Conservation (phyloP, 495 filamentous ascomycete species). For the Aspergillus campestris region DNA sequence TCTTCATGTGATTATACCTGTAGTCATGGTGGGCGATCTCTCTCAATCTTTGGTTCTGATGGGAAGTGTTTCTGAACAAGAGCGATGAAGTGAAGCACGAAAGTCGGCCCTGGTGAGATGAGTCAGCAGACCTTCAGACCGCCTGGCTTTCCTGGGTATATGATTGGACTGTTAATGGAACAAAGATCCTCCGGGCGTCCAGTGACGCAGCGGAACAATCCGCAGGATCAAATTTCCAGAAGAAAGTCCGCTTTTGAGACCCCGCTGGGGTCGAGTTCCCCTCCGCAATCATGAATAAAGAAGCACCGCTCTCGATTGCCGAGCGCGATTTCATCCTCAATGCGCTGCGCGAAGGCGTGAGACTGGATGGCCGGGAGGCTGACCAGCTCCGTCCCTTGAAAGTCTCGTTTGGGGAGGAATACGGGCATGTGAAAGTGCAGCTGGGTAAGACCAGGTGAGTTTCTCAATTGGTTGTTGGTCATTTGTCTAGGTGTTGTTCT, state of each 20-base stretch:
- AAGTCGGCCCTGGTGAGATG: conserved; percentile 4
- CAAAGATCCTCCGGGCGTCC: conserved; percentile 6
- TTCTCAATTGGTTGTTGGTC: background rate
- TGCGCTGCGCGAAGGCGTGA: conserved; percentile 64
- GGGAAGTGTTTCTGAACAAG: background rate
- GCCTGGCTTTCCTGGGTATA: background rate
- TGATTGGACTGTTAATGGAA: conserved; percentile 8
- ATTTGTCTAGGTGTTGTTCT: background rate
- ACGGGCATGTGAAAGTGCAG: conserved; percentile 82
- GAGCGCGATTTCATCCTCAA: conserved; percentile 70
- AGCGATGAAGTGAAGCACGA: conserved; percentile 1
- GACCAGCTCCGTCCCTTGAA: conserved; percentile 71
- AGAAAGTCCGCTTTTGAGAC: conserved; percentile 17
- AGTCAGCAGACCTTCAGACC: conserved; percentile 3
- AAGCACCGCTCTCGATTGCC: conserved; percentile 71
- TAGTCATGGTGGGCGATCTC: conserved; percentile 48
- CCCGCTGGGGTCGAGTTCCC: conserved; percentile 19
- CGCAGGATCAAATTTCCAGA: conserved; percentile 13
- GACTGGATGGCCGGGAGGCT: conserved; percentile 72
- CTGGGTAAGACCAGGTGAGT: conserved; percentile 82
- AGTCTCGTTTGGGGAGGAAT: conserved; percentile 79
- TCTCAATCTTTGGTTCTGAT: background rate
- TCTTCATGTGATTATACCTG: conserved; percentile 34
- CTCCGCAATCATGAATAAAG: conserved; percentile 66
- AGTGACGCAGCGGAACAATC: conserved; percentile 15